A percentile compares a stretch with the other conserved stretches of the same genome.
Evolutionary conservation across 805 yeast species (phyloP).

Genomic region (Kazachstania taianensis): DNA sequence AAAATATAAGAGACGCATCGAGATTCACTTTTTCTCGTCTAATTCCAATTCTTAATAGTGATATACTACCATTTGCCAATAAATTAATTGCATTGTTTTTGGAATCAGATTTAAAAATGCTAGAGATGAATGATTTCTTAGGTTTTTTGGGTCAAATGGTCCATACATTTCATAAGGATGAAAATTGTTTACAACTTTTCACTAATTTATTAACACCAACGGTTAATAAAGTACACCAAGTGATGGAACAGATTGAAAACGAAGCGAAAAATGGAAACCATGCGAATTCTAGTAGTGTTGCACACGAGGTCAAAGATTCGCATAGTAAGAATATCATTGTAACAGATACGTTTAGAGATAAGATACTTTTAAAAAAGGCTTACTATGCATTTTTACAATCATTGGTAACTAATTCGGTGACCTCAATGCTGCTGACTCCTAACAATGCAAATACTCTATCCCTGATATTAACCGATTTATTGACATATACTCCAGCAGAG

Average conservation of each 20-base stretch:
- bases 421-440: slow-evolving; percentile 64
- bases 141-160: slow-evolving; percentile 82
- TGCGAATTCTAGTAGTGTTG: neutral
- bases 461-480: slow-evolving; percentile 48
- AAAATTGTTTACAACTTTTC: slow-evolving; percentile 60
- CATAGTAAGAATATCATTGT: slow-evolving; percentile 25
- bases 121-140: slow-evolving; percentile 71
- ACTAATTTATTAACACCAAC: slow-evolving; percentile 70
- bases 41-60: slow-evolving; percentile 57
- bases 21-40: slow-evolving; percentile 82
- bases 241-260: slow-evolving; percentile 36
- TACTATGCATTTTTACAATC: slow-evolving; percentile 61
- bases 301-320: slow-evolving; percentile 4
- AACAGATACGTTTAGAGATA: slow-evolving; percentile 59
- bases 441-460: slow-evolving; percentile 55
- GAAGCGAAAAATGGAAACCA: slow-evolving; percentile 24
- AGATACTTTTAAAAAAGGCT: slow-evolving; percentile 54
- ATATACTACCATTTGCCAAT: slow-evolving; percentile 45
- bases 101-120: slow-evolving; percentile 42
- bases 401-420: slow-evolving; percentile 64
- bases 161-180: slow-evolving; percentile 62
- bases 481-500: slow-evolving; percentile 52
- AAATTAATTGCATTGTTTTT: slow-evolving; percentile 62
- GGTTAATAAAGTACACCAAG: slow-evolving; percentile 47
- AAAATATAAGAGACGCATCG: slow-evolving; percentile 71